Conservation (phyloP, 2,329 filamentous ascomycete genomes). For the Epichloe coenophiala region DNA sequence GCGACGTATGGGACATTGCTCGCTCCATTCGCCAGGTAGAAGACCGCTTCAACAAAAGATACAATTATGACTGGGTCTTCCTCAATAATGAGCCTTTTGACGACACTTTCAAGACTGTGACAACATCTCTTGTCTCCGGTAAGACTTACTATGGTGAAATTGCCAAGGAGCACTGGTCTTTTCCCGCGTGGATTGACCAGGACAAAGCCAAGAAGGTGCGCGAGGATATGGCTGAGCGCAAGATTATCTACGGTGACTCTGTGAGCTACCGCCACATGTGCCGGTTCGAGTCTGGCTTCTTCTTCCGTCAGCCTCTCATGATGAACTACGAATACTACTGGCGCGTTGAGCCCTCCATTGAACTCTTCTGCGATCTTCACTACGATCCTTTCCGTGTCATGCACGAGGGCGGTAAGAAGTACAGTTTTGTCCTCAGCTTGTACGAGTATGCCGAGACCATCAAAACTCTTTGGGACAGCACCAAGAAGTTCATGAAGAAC, state of each 20-base stretch:
- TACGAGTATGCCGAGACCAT: constrained; percentile 98
- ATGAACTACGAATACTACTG: constrained; percentile 98
- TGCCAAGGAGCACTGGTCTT: constrained; percentile 89
- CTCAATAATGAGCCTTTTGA: constrained; percentile 94
- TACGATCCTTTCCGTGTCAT: constrained; percentile 96
- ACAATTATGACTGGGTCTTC: constrained; percentile 98
- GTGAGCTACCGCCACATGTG: constrained; percentile 99
- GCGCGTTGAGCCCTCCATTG: constrained; percentile 94
- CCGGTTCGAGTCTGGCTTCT: constrained; percentile 97
- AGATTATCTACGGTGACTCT: constrained; percentile 98
- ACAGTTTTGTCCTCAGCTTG: constrained; percentile 88
- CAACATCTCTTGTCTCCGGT: constrained; percentile 77
- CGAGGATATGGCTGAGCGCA: constrained; percentile 83
- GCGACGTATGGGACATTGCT: constrained; percentile 91
- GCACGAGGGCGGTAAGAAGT: constrained; percentile 94
- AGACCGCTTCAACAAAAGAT: constrained; percentile 94
- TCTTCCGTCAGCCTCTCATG: constrained; percentile 92
- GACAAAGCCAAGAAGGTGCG: constrained; percentile 82
- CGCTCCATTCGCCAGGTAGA: constrained; percentile 92
- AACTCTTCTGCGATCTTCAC: constrained; percentile 89
- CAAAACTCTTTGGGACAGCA: constrained; percentile 86
- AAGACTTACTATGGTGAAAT: constrained; percentile 87
- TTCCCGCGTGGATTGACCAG: constrained; percentile 89
- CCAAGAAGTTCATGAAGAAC: constrained; percentile 84
- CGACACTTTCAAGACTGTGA: constrained; percentile 85